phyloP scores from a whole-genome alignment of 1,284 basidiomycete species.

The Fomitopsis betulina region DNA sequence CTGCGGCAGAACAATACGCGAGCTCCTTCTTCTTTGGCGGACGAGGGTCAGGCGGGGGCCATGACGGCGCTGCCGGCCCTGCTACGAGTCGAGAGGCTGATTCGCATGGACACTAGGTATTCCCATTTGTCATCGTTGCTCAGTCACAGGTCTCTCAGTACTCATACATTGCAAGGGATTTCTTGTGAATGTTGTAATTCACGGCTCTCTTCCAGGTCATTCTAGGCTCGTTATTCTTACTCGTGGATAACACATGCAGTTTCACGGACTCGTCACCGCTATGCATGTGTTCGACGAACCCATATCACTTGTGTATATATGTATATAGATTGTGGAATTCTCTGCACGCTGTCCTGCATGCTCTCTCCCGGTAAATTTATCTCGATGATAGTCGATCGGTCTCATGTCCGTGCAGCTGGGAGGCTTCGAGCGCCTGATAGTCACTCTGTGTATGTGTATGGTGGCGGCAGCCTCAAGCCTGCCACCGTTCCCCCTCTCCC shows the following conservation, averaged over 20 bases:
- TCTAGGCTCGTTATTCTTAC: not conserved
- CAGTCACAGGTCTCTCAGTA: not conserved
- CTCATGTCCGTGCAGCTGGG: too few relatives aligned
- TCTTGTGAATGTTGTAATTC: not conserved
- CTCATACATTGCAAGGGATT: not conserved
- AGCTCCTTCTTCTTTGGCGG: conserved; percentile 59
- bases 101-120: conserved; percentile 20
- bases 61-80: conserved; percentile 21
- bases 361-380: not conserved
- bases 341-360: not conserved
- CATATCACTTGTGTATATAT: not conserved
- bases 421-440: too few relatives aligned
- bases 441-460: too few relatives aligned
- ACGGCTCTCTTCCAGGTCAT: not conserved
- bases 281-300: not conserved
- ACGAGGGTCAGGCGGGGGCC: conserved; percentile 17
- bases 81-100: conserved; percentile 20
- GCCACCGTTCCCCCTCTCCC: not conserved
- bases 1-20: conserved; percentile 64
- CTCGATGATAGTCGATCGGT: not conserved
- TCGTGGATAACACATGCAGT: not conserved
- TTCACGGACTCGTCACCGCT: not conserved
- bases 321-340: not conserved
- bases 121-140: not conserved
- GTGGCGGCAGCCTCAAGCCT: not conserved